Evolutionary conservation across 768 basidiomycete genomes (phyloP), one percentile per base, ranked within the genome.

Genomic region (Lentinula aciculospora): DNA sequence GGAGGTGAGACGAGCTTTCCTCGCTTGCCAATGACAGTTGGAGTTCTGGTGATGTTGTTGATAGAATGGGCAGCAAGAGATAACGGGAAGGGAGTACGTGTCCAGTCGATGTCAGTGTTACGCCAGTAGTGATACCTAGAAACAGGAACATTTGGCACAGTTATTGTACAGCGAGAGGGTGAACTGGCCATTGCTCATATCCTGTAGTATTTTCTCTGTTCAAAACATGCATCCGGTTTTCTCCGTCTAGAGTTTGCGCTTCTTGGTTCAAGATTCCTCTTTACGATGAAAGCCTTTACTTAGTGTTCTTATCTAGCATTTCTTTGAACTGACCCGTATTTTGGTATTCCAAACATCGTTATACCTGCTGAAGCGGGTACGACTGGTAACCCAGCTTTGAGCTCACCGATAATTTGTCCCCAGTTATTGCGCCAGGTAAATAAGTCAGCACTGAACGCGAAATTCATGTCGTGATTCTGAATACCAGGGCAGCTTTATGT

Each of bases 401-500:
- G 46, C 37, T 71, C 65, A 13, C 69, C 69, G 31, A 72, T 69
- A 1, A 46, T 56, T 42, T 73, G 72, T 4, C 65, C 65, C 73
- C 70, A 74, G 55, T 66, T 74, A 57, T 74, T 74, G n/a, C 54
- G 55, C 71, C 72, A 74, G 4, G 71, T 71, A 37, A 44, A 56
- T 3, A 71, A 61, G 58, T 72, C 68, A 7, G 61, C 48, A 49
- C 68, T 69, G 56, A 48, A 70, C 0, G 68, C 65, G 46, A 66
- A 73, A 58, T 72, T 61, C 66, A 74, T 62, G 58, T 74, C 73
- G 58, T 73, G 73, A 39, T 74, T 74, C 73, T 73, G 56, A n/a
- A n/a, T 19, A 17, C 40, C 37, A 39, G 21, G 10, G 13, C 3
- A 15, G 28, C 8, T 51, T 29, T 40, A 55, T 6, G 25, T 15